A percentile compares a stretch with the other conserved stretches of the same genome.
phyloP scores from a whole-genome alignment of 306 rosid species.

The Hippophae tibetana region DNA sequence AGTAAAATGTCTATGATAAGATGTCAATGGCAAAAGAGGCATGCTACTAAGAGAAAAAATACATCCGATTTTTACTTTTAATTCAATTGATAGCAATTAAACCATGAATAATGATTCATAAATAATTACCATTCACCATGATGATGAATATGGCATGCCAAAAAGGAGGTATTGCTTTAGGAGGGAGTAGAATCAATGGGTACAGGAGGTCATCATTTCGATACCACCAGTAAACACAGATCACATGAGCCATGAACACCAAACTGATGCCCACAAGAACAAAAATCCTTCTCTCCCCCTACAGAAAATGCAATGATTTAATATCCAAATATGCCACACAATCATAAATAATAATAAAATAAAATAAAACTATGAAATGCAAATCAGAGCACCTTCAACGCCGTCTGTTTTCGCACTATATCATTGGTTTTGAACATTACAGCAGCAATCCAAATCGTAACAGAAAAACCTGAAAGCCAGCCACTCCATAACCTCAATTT shows the following conservation, averaged over 20 bases:
- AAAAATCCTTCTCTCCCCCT: slow-evolving; percentile 19
- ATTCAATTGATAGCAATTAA: not conserved
- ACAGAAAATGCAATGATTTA: not conserved
- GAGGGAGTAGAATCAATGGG: slow-evolving; percentile 16
- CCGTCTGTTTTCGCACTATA: slow-evolving; percentile 76
- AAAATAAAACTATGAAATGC: not conserved
- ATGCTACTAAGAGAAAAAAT: not conserved
- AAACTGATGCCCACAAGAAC: slow-evolving; percentile 18
- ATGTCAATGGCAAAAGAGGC: too few species aligned
- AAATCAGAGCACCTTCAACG: slow-evolving; percentile 48
- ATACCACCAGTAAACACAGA: slow-evolving; percentile 18
- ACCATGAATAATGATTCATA: not conserved
- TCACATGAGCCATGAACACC: slow-evolving; percentile 16
- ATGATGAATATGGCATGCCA: slow-evolving; percentile 24
- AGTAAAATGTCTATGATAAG: too few species aligned
- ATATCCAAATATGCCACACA: not conserved
- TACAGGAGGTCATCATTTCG: slow-evolving; percentile 19
- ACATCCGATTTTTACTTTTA: not conserved
- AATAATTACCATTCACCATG: slow-evolving; percentile 17
- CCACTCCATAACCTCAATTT: too few species aligned
- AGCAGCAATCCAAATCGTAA: slow-evolving; percentile 82
- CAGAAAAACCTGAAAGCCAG: slow-evolving; percentile 47
- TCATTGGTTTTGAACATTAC: slow-evolving; percentile 93
- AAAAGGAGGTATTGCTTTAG: slow-evolving; percentile 18
- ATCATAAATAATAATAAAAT: too few species aligned